Evolutionary conservation across 352 stramenopile genomes (phyloP), one percentile per base, ranked within the genome.

Genomic region (Pythium graminicola): DNA sequence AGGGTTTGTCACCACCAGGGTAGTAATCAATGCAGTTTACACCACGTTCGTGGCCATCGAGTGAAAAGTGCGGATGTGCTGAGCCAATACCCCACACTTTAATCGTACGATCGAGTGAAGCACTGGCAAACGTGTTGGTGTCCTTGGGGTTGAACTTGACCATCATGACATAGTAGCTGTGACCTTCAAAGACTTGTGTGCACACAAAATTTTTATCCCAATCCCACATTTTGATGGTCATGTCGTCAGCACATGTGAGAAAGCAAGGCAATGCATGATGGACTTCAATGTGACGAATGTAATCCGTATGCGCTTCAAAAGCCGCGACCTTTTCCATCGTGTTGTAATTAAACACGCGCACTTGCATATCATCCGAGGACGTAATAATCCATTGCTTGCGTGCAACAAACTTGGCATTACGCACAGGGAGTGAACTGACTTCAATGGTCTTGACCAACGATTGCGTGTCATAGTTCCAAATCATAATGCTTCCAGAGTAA

Each of bases 1-100:
- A 99, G 6, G 97, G 97, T 64, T 98, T 98, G 70, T 99, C 97
- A 31, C 95, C 95, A 11, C 93, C 96, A 0, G 94, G 95, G 74
- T 99, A 99, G 74, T 99, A 99, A 60, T 98, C 96, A 31, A 99
- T 81, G 62, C 94, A 98, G 69, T 99, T 99, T 22, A 99, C 96
- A 33, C 97, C 97, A 28, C 89, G 76, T 65, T 99, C 96, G 68
- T 99, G 97, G 45, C 86, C 75, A 11, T 91, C 81, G 4, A 91
- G 65, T 1, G 77, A 73, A 44, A 91, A 99, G 72, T 99, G 96
- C 11, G 96, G 93, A 31, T 93, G 77, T 26, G 83, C 79, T 11
- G 85, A 89, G 22, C 88, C 89, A 19, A 99, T 73, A 6, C 94
- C 95, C 75, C 85, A 96, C 28, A 97, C 95, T 57, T 98, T 98